Evolutionary conservation across 2,329 filamentous ascomycete genomes (phyloP).

Genomic region (Penicillium digitatum): DNA sequence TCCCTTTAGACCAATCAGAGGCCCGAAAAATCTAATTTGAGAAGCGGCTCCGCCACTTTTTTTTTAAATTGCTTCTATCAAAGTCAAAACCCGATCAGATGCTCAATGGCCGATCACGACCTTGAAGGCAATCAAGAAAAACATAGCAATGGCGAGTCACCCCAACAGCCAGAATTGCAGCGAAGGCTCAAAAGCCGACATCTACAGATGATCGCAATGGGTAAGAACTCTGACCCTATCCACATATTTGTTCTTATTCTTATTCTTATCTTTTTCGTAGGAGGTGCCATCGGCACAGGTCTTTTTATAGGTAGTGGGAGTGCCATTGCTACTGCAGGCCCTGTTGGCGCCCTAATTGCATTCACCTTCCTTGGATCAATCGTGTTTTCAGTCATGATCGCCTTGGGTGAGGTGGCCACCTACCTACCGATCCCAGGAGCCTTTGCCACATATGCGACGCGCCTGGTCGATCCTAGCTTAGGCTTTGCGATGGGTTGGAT

Average conservation of each 20-base stretch:
- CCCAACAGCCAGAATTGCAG: slow-evolving; percentile 2
- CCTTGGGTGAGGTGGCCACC: slow-evolving; percentile 8
- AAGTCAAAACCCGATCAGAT: neutral
- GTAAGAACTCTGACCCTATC: neutral
- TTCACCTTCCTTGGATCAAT: slow-evolving; percentile 6
- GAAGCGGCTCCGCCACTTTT: neutral
- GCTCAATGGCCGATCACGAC: neutral
- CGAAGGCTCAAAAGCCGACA: slow-evolving; percentile 6
- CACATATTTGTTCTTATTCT: neutral
- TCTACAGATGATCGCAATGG: slow-evolving; percentile 11
- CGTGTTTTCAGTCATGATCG: slow-evolving; percentile 8
- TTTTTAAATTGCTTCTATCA: neutral
- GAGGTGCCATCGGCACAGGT: slow-evolving; percentile 7
- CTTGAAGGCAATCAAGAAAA: neutral
- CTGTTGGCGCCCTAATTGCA: slow-evolving; percentile 4
- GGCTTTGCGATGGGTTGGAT: slow-evolving; percentile 10
- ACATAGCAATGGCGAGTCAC: neutral
- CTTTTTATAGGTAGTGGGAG: slow-evolving; percentile 6
- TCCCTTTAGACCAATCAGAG: neutral
- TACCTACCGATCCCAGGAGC: slow-evolving; percentile 7
- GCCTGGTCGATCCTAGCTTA: slow-evolving; percentile 4
- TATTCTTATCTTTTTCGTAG: neutral
- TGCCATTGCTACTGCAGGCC: slow-evolving; percentile 2
- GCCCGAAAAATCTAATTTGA: neutral
- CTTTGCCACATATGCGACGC: slow-evolving; percentile 4